Evolutionary conservation across 2,329 filamentous ascomycete genomes (phyloP).

Genomic region (Aspergillus novofumigatus): DNA sequence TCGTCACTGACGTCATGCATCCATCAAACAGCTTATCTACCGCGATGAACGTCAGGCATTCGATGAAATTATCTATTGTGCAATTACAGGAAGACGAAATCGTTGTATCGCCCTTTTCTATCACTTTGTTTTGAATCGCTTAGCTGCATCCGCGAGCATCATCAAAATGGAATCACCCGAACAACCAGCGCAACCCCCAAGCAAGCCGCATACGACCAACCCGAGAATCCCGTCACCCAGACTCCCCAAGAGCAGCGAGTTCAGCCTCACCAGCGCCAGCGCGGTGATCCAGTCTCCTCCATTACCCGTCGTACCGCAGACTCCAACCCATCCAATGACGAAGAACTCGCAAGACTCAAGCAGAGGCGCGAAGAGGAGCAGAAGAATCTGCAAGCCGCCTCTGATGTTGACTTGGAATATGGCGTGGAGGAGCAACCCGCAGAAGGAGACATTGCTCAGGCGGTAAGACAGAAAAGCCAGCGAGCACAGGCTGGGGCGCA

Average conservation of each 20-base stretch:
- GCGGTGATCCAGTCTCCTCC: slow-evolving; percentile 21
- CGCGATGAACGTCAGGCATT: not conserved
- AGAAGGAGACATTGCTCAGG: slow-evolving; percentile 32
- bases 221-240: slow-evolving; percentile 31
- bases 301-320: slow-evolving; percentile 23
- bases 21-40: slow-evolving; percentile 7
- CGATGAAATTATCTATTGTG: not conserved
- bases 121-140: not conserved
- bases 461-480: slow-evolving; percentile 24
- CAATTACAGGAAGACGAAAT: not conserved
- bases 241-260: slow-evolving; percentile 23
- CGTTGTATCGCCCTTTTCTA: not conserved
- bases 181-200: slow-evolving; percentile 30
- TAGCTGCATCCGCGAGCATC: not conserved
- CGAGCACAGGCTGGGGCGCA: slow-evolving; percentile 31
- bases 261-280: slow-evolving; percentile 7
- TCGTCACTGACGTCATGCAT: slow-evolving; percentile 20
- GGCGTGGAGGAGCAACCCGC: slow-evolving; percentile 34
- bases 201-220: slow-evolving; percentile 30
- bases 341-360: slow-evolving; percentile 16
- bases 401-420: slow-evolving; percentile 31
- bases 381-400: slow-evolving; percentile 11
- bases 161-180: slow-evolving; percentile 18
- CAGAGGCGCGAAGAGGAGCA: slow-evolving; percentile 15
- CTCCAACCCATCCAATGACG: slow-evolving; percentile 28